Evolutionary conservation across 257 asterid genomes (phyloP).

Genomic region (Solanum infundibuliforme): DNA sequence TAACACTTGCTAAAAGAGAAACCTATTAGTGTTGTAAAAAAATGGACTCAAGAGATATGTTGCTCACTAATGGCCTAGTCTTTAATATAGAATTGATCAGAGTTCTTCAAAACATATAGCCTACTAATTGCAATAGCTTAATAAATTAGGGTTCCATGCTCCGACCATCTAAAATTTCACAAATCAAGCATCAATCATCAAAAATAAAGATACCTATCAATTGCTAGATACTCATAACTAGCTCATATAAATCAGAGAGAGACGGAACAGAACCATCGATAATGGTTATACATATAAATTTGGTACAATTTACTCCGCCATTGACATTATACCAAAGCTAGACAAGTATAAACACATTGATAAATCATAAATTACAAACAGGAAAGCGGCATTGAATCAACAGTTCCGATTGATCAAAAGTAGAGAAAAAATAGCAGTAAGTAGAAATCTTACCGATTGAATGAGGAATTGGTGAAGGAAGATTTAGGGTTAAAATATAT

Average conservation of each 20-base stretch:
- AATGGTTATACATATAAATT: not conserved
- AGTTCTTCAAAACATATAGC: not conserved
- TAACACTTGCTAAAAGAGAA: not conserved
- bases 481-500: not conserved
- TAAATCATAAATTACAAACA: not conserved
- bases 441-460: conserved; percentile 2
- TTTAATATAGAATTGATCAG: not conserved
- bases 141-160: not conserved
- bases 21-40: not conserved
- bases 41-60: not conserved
- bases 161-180: not conserved
- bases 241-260: not conserved
- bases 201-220: not conserved
- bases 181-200: not conserved
- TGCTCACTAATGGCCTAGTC: not conserved
- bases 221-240: not conserved
- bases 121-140: not conserved
- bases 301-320: not conserved
- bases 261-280: not conserved
- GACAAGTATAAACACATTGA: not conserved
- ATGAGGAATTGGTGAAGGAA: not conserved
- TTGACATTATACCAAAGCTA: not conserved
- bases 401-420: not conserved
- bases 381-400: not conserved
- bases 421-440: not conserved